A percentile compares a stretch with the other conserved stretches of the same genome.
These are phyloP conservation scores for Lasiodiplodia citricola DNA, from an alignment of 2,329 filamentous ascomycete genomes.

Conservation along the genomic window DNA sequence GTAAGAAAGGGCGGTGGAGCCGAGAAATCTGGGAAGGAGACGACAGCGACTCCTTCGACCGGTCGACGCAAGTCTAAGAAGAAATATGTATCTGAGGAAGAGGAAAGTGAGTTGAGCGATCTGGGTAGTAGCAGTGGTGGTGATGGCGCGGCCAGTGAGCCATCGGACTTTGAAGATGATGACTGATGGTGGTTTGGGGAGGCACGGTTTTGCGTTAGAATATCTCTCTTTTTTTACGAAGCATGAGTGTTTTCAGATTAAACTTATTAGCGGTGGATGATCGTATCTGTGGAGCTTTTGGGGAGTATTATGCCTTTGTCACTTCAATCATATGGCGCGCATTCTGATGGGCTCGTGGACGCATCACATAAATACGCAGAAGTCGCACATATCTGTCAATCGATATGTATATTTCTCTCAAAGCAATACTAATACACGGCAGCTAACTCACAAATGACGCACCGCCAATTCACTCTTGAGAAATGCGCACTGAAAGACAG, in stretches of 20 bases:
- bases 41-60: not conserved
- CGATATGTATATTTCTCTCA: not conserved
- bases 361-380: not conserved
- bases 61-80: conserved; percentile 8
- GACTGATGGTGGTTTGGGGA: not conserved
- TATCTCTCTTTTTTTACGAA: not conserved
- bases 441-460: not conserved
- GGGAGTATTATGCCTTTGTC: too few relatives aligned
- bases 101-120: conserved; percentile 21
- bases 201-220: not conserved
- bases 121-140: conserved; percentile 5
- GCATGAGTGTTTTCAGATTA: not conserved
- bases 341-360: not conserved
- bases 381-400: not conserved
- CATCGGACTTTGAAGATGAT: conserved; percentile 8
- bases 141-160: conserved; percentile 4
- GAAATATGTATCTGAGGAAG: not conserved
- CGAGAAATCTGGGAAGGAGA: not conserved
- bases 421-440: conserved; percentile 19
- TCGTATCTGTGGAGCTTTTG: too few relatives aligned
- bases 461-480: not conserved
- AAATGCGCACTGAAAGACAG: not conserved
- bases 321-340: too few relatives aligned
- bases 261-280: not conserved
- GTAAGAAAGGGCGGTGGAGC: conserved; percentile 54